Evolutionary conservation across 2,329 filamentous ascomycete genomes (phyloP).

Genomic region (Venturia aucupariae): DNA sequence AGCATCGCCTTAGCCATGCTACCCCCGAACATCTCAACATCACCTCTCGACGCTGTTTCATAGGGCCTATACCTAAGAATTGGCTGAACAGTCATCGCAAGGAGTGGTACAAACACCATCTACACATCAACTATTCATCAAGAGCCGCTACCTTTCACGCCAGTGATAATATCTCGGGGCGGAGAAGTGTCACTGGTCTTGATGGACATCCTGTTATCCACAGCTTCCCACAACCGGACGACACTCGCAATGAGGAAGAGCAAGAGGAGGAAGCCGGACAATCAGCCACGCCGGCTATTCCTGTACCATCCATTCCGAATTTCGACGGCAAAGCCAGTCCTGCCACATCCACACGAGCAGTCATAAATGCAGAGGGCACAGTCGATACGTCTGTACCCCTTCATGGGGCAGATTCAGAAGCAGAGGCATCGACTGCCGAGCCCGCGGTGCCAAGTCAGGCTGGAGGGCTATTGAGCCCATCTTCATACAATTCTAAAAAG

Average conservation of each 20-base stretch:
- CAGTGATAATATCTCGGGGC: conserved; percentile 34
- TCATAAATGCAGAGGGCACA: background rate
- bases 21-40: conserved; percentile 52
- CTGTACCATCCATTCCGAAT: background rate
- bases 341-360: background rate
- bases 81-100: conserved; percentile 56
- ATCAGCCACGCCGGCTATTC: background rate
- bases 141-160: conserved; percentile 43
- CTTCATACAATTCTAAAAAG: background rate
- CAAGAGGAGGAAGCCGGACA: background rate
- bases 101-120: conserved; percentile 50
- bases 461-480: background rate
- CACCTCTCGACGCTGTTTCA: conserved; percentile 53
- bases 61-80: conserved; percentile 55
- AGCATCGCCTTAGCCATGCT: conserved; percentile 50
- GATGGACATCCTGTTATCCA: conserved; percentile 21
- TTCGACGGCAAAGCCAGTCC: background rate
- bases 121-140: conserved; percentile 35
- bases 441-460: background rate
- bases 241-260: conserved; percentile 18
- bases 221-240: conserved; percentile 34
- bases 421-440: background rate
- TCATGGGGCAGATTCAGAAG: background rate
- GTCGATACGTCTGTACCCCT: background rate
- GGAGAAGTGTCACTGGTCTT: conserved; percentile 33